Evolutionary conservation across 148 eudicot genomes (phyloP).

Genomic region (Selenicereus undatus): DNA sequence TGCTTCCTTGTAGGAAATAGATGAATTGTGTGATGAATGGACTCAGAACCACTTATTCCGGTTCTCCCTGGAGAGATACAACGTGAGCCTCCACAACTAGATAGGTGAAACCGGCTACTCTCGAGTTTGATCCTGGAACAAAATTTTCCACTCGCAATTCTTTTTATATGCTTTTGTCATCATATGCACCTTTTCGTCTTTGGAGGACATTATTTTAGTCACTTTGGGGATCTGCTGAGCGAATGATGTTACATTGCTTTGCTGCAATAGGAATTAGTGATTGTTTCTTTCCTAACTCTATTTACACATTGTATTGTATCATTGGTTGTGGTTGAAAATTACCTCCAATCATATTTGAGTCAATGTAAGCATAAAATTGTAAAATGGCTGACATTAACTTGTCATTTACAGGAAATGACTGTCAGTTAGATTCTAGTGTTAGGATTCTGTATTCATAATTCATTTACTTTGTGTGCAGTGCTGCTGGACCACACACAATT

Average conservation of each 20-base stretch:
- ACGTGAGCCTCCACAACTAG: slow-evolving; percentile 71
- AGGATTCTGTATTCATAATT: not conserved
- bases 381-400: not conserved
- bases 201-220: not conserved
- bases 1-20: slow-evolving; percentile 61
- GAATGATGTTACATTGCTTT: not conserved
- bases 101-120: slow-evolving; percentile 45
- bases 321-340: not conserved
- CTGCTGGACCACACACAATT: slow-evolving; percentile 78
- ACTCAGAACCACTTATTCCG: slow-evolving; percentile 90
- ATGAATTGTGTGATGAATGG: slow-evolving; percentile 95
- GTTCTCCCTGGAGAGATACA: slow-evolving; percentile 67
- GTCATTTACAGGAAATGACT: not conserved
- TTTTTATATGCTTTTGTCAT: not conserved
- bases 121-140: not conserved
- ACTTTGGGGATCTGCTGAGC: not conserved
- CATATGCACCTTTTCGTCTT: not conserved
- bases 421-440: not conserved
- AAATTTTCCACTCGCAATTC: not conserved
- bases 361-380: not conserved
- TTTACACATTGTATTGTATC: not conserved
- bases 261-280: not conserved
- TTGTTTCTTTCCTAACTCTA: not conserved
- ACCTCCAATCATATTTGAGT: not conserved
- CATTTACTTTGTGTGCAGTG: slow-evolving; percentile 42